Percentiles rank a stretch among this genome's conserved stretches.
Conservation (phyloP, 305 asterid genomes). For the Plantago coronopus region DNA sequence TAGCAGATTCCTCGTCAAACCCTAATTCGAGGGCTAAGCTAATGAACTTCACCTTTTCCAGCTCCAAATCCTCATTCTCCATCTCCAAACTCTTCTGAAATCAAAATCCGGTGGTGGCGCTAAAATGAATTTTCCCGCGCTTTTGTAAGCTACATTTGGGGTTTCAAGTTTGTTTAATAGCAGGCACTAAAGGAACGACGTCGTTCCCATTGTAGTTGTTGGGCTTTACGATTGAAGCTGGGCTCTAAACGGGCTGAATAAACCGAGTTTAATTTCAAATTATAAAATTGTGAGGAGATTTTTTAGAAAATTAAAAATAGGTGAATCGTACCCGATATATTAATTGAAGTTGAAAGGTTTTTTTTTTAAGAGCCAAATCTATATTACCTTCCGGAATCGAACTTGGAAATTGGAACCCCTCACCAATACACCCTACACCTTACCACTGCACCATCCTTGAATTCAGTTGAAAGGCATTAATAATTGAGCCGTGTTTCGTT, state of each 20-base stretch:
- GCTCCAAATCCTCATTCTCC: slow-evolving; percentile 51
- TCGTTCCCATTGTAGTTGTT: neutral
- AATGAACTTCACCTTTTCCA: slow-evolving; percentile 64
- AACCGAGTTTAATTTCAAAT: too few relatives aligned
- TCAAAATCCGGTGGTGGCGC: slow-evolving; percentile 8
- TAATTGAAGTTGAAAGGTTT: too few relatives aligned
- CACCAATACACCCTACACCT: too few relatives aligned
- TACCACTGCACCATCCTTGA: too few relatives aligned
- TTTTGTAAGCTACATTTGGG: neutral
- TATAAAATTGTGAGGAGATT: too few relatives aligned
- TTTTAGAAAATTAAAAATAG: too few relatives aligned
- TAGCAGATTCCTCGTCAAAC: slow-evolving; percentile 66
- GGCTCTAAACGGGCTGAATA: neutral
- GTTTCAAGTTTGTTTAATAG: neutral
- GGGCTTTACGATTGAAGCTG: neutral
- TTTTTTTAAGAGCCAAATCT: too few relatives aligned
- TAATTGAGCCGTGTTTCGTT: too few relatives aligned
- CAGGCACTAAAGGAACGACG: neutral
- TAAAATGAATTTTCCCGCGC: slow-evolving; percentile 40
- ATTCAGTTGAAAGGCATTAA: too few relatives aligned
- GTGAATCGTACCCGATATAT: too few relatives aligned
- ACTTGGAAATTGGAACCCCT: too few relatives aligned
- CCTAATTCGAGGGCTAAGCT: slow-evolving; percentile 85
- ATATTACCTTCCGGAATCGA: too few relatives aligned
- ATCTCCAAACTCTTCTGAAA: slow-evolving; percentile 18